Conservation (phyloP, 495 filamentous ascomycete species). For the Penicillium egyptiacum region DNA sequence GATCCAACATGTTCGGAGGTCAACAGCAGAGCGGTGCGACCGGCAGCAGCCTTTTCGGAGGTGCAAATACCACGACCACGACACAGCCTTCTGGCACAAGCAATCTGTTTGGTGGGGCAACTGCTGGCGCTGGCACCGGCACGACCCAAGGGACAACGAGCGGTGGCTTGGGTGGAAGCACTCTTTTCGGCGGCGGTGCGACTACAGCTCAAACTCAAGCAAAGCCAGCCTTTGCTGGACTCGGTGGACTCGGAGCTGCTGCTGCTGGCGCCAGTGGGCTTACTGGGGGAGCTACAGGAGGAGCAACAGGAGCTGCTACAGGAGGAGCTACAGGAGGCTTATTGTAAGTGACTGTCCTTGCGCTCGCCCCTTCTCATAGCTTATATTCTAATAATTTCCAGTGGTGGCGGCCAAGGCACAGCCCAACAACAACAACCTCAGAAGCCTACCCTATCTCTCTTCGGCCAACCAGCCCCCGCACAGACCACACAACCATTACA, state of each 20-base stretch:
- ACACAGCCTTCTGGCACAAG: constrained; percentile 46
- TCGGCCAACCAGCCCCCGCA: constrained; percentile 35
- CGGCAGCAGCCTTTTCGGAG: constrained; percentile 54
- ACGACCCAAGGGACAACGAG: constrained; percentile 27
- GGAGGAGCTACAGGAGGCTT: not conserved
- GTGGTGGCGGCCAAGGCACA: constrained; percentile 28
- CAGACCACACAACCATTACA: constrained; percentile 42
- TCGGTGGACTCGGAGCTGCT: constrained; percentile 32
- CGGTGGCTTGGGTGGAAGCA: constrained; percentile 38
- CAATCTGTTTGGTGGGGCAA: constrained; percentile 47
- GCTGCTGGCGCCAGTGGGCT: constrained; percentile 54
- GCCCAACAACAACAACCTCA: constrained; percentile 39
- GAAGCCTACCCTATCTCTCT: constrained; percentile 43
- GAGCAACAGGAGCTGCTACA: not conserved
- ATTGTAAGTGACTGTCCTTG: not conserved
- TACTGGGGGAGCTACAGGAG: not conserved
- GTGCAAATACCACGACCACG: constrained; percentile 37
- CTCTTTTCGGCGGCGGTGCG: constrained; percentile 44
- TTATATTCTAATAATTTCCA: constrained; percentile 22
- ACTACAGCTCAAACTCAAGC: constrained; percentile 40
- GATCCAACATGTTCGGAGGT: constrained; percentile 45
- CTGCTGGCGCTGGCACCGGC: constrained; percentile 36
- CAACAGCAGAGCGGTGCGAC: constrained; percentile 30
- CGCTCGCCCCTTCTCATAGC: constrained; percentile 16
- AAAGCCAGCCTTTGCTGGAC: constrained; percentile 38